phyloP scores from a whole-genome alignment of 2,329 filamentous ascomycete species.

The Verticillium klebahnii region DNA sequence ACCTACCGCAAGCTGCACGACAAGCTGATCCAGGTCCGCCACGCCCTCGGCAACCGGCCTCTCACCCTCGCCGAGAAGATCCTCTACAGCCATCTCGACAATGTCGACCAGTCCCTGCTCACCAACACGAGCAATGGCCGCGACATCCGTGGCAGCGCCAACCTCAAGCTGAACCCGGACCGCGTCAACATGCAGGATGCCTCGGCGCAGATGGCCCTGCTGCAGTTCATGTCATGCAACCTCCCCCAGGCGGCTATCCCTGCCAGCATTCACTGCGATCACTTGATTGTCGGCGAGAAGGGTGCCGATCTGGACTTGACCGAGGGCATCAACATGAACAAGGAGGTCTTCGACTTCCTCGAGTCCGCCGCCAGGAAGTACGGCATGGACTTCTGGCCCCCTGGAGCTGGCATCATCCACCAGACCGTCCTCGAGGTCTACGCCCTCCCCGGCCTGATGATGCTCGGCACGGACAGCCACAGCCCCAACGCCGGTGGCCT shows the following conservation, averaged over 20 bases:
- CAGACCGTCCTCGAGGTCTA: constrained; percentile 99
- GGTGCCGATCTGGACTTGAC: constrained; percentile 83
- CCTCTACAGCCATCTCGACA: constrained; percentile 90
- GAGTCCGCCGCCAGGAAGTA: constrained; percentile 89
- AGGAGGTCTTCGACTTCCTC: constrained; percentile 96
- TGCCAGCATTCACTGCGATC: constrained; percentile 97
- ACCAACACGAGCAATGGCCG: constrained; percentile 78
- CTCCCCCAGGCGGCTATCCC: constrained; percentile 86
- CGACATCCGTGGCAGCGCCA: constrained; percentile 80
- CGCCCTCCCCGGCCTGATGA: constrained; percentile 94
- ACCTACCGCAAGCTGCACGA: constrained; percentile 79
- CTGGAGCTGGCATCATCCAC: constrained; percentile 92
- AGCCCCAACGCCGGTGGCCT: constrained; percentile 96
- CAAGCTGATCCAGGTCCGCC: constrained; percentile 70
- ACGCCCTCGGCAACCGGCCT: constrained; percentile 60
- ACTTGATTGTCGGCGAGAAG: constrained; percentile 93
- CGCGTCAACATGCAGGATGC: constrained; percentile 99
- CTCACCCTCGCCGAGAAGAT: constrained; percentile 97
- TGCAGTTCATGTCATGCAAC: constrained; percentile 98
- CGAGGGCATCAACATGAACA: constrained; percentile 83
- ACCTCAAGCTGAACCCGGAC: constrained; percentile 95
- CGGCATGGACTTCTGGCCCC: constrained; percentile 94
- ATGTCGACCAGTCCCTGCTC: constrained; percentile 82
- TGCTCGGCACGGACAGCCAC: constrained; percentile 96
- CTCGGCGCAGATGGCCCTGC: constrained; percentile 93